These are phyloP conservation scores for Penicillium goetzii DNA, from an alignment of 495 filamentous ascomycete species.

Conservation along the genomic window DNA sequence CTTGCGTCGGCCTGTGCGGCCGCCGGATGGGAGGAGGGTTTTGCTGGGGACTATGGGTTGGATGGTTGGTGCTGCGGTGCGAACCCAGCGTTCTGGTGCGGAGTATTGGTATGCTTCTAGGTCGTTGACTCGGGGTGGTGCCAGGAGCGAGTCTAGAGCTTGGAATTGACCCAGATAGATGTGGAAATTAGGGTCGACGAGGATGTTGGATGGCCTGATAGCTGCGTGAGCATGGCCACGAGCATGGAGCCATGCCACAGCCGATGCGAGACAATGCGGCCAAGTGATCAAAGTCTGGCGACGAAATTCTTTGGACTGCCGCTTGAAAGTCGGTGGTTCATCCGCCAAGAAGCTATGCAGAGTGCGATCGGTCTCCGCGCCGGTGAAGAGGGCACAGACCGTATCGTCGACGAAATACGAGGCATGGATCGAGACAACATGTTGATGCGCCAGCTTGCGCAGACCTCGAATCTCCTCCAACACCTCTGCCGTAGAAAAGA, in stretches of 20 bases:
- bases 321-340: slow-evolving; percentile 67
- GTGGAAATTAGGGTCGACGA: slow-evolving; percentile 70
- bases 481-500: slow-evolving; percentile 67
- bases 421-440: slow-evolving; percentile 78
- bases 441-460: slow-evolving; percentile 69
- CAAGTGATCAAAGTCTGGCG: slow-evolving; percentile 74
- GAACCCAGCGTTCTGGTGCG: slow-evolving; percentile 76
- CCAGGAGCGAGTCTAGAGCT: slow-evolving; percentile 59
- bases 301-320: slow-evolving; percentile 70
- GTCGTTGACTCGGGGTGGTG: slow-evolving; percentile 59
- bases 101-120: slow-evolving; percentile 87
- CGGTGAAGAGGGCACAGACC: slow-evolving; percentile 78
- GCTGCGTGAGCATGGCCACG: slow-evolving; percentile 74
- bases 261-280: slow-evolving; percentile 84
- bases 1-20: slow-evolving; percentile 47
- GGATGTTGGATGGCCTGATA: slow-evolving; percentile 81
- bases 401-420: slow-evolving; percentile 76
- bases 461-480: slow-evolving; percentile 67
- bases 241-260: slow-evolving; percentile 75
- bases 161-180: slow-evolving; percentile 78
- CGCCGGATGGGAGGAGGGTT: slow-evolving; percentile 48
- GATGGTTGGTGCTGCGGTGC: slow-evolving; percentile 28
- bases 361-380: slow-evolving; percentile 68
- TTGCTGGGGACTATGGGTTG: slow-evolving; percentile 16
- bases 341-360: slow-evolving; percentile 77